Conservation (phyloP, 768 basidiomycete species). For the Boletus bicolor region DNA sequence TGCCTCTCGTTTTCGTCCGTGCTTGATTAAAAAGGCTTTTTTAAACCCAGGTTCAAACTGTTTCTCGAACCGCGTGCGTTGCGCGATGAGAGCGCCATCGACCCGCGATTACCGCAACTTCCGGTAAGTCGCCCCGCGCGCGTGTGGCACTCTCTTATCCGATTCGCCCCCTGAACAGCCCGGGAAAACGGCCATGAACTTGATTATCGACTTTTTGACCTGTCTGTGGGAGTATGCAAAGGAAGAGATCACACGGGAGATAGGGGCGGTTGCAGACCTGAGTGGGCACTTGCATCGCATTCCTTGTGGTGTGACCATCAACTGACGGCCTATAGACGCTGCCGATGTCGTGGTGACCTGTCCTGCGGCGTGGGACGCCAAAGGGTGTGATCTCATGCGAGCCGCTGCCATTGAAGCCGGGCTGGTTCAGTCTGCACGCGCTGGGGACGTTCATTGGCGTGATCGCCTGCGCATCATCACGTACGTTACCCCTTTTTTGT, state of each 20-base stretch:
- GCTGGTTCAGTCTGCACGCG: constrained; percentile 66
- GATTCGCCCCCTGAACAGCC: constrained; percentile 39
- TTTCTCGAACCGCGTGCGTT: constrained; percentile 81
- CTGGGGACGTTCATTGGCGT: constrained; percentile 72
- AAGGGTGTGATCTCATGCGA: constrained; percentile 82
- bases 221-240: constrained; percentile 87
- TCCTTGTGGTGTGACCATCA: background rate
- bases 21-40: background rate
- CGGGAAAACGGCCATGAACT: constrained; percentile 71
- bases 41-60: constrained; percentile 69
- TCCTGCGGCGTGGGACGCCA: constrained; percentile 89
- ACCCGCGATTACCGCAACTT: constrained; percentile 74
- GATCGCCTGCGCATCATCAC: constrained; percentile 84
- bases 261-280: constrained; percentile 81
- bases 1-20: background rate
- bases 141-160: background rate
- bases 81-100: constrained; percentile 65
- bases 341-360: constrained; percentile 86
- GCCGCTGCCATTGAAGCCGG: constrained; percentile 80
- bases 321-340: constrained; percentile 47
- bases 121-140: constrained; percentile 51
- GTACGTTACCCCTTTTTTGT: constrained; percentile 27
- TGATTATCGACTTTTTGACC: constrained; percentile 80
- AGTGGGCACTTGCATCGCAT: constrained; percentile 44
- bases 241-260: constrained; percentile 82